Percentiles rank a stretch among this genome's conserved stretches.
phyloP scores from a whole-genome alignment of 2,329 filamentous ascomycete species.

The Calonectria pseudoturangicola region DNA sequence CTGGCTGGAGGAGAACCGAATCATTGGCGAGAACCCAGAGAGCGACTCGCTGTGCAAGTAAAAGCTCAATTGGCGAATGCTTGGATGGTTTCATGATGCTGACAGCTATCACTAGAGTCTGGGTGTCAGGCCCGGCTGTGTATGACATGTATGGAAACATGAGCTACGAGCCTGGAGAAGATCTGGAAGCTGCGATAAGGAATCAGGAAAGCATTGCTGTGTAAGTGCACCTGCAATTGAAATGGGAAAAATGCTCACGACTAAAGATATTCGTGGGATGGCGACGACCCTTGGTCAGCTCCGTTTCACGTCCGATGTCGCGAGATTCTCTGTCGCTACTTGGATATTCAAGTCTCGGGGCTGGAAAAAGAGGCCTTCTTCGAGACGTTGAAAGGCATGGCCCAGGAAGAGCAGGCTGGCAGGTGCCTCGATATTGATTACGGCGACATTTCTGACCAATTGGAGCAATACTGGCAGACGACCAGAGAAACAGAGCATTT shows the following conservation, averaged over 20 bases:
- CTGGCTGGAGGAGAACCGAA: slow-evolving; percentile 19
- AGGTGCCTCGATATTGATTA: slow-evolving; percentile 32
- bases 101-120: not conserved
- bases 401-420: fast-evolving
- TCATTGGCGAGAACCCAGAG: slow-evolving; percentile 19
- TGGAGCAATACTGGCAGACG: slow-evolving; percentile 21
- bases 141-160: not conserved
- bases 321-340: slow-evolving; percentile 24
- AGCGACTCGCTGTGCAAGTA: slow-evolving; percentile 16
- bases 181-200: not conserved
- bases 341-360: slow-evolving; percentile 13
- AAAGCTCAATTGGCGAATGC: not conserved
- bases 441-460: slow-evolving; percentile 13
- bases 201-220: not conserved
- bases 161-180: slow-evolving; percentile 1
- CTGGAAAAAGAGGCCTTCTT: slow-evolving; percentile 30
- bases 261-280: slow-evolving; percentile 22
- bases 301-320: slow-evolving; percentile 35
- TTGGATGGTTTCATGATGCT: not conserved
- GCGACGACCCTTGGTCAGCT: not conserved
- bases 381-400: slow-evolving; percentile 23
- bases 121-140: slow-evolving; percentile 7
- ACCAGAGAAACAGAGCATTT: slow-evolving; percentile 22
- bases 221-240: not conserved
- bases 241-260: not conserved